Evolutionary conservation across 2,329 filamentous ascomycete species (phyloP).

Genomic region (Ciborinia camelliae): DNA sequence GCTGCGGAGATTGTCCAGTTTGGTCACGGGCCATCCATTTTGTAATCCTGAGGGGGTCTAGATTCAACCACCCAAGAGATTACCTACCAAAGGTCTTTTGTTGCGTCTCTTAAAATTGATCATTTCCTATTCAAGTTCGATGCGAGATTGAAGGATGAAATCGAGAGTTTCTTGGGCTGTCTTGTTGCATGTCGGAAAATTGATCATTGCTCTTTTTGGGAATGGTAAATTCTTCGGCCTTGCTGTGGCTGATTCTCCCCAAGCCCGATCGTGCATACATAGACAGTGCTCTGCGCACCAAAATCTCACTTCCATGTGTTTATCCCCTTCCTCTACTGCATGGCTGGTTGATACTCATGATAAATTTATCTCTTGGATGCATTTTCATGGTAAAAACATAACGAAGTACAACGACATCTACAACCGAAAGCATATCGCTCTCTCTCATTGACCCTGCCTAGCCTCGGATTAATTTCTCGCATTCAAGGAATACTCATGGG

Average conservation of each 20-base stretch:
- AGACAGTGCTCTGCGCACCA: neutral
- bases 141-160: neutral
- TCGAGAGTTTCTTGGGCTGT: neutral
- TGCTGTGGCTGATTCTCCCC: neutral
- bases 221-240: neutral
- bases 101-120: constrained; percentile 16
- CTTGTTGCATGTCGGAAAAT: constrained; percentile 16
- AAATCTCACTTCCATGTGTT: neutral
- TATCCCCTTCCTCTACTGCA: neutral
- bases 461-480: too few relatives aligned
- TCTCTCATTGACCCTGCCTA: neutral
- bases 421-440: neutral
- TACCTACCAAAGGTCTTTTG: neutral
- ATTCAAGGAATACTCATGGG: neutral
- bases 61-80: neutral
- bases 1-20: constrained; percentile 10
- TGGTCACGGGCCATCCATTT: constrained; percentile 6
- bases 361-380: neutral
- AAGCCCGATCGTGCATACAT: neutral
- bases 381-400: neutral
- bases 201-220: constrained; percentile 18
- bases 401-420: neutral
- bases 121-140: constrained; percentile 14
- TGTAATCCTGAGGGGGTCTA: neutral
- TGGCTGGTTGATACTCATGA: neutral